Conservation (phyloP, 192 early-diverging fungal genomes). For the Backusella tarrabulga region DNA sequence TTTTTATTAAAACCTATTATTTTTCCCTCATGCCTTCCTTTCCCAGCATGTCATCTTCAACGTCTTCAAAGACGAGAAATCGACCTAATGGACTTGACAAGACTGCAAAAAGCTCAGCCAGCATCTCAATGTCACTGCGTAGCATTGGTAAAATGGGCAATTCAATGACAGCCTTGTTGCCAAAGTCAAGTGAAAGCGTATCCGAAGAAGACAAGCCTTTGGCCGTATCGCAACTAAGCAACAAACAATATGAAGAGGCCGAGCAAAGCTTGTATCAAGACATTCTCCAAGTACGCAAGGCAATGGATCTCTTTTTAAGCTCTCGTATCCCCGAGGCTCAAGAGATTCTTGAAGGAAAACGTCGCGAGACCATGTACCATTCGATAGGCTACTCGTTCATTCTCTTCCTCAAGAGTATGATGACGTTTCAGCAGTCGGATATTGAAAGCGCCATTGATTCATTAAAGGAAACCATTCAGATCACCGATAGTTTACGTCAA, state of each 20-base stretch:
- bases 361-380: constrained; percentile 61
- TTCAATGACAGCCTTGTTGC: not conserved
- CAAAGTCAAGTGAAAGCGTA: not conserved
- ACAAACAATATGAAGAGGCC: not conserved
- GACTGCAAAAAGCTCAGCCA: not conserved
- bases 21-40: not conserved
- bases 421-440: constrained; percentile 77
- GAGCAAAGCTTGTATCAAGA: constrained; percentile 51
- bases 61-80: not conserved
- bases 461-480: constrained; percentile 59
- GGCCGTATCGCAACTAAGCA: not conserved
- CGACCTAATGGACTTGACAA: not conserved
- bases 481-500: constrained; percentile 65
- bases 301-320: constrained; percentile 76
- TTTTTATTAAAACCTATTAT: not conserved
- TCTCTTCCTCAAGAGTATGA: constrained; percentile 62
- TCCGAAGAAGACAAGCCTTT: not conserved
- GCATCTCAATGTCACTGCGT: not conserved
- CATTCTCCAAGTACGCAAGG: constrained; percentile 53
- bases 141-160: constrained; percentile 1
- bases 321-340: constrained; percentile 73
- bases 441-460: constrained; percentile 62
- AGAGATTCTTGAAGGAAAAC: constrained; percentile 42
- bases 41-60: not conserved
- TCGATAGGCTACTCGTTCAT: constrained; percentile 74